These are phyloP conservation scores for Sarcocystis neurona DNA, from an alignment of 169 alveolate species.

Conservation along the genomic window DNA sequence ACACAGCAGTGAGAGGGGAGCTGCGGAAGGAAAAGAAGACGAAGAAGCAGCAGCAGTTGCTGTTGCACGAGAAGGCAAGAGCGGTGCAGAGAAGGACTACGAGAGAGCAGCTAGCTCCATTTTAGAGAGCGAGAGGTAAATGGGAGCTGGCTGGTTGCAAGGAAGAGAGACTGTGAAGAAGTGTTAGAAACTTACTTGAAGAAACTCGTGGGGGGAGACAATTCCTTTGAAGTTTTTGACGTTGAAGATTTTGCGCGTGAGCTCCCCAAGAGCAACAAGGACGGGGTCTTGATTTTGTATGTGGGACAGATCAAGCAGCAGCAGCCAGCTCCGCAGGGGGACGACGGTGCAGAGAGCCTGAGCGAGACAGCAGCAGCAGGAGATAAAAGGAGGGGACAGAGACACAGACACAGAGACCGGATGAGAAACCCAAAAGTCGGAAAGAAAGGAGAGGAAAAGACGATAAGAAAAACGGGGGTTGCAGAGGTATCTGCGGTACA, in stretches of 20 bases:
- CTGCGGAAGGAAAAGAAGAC: neutral
- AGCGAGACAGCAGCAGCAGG: neutral
- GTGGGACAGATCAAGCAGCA: slow-evolving; percentile 57
- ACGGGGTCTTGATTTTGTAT: slow-evolving; percentile 84
- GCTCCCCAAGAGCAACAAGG: slow-evolving; percentile 88
- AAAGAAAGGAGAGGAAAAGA: neutral
- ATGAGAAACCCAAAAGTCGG: neutral
- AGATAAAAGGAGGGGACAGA: neutral
- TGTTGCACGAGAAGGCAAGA: neutral
- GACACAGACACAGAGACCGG: neutral
- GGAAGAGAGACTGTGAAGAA: no score
- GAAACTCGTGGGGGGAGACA: slow-evolving; percentile 97
- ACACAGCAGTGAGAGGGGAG: no score
- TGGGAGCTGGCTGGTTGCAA: no score
- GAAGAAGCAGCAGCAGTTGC: neutral
- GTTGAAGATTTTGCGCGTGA: slow-evolving; percentile 95
- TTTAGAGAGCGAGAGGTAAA: no score
- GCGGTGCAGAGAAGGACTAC: no score
- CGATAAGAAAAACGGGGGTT: neutral
- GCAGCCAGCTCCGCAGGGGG: slow-evolving; percentile 69
- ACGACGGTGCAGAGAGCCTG: slow-evolving; percentile 62
- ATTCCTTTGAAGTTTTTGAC: slow-evolving; percentile 96
- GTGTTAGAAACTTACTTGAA: no score
- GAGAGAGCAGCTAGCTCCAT: no score
- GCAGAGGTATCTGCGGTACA: neutral